Conservation (phyloP, 345 rosid species). For the Isatis tinctoria region DNA sequence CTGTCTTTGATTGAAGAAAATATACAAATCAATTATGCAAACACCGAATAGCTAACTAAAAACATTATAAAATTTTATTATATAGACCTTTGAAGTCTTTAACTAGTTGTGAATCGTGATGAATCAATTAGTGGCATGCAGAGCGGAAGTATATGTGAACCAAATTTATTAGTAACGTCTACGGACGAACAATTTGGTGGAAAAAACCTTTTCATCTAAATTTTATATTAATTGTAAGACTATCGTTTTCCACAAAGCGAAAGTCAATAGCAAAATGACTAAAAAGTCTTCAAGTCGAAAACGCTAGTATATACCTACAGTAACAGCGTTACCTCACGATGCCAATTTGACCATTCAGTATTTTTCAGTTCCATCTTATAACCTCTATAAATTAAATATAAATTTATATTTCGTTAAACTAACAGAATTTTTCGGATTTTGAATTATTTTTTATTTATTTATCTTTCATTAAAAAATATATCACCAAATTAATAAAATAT, state of each 20-base stretch:
- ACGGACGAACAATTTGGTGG: neutral
- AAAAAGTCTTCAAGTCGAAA: neutral
- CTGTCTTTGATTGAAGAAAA: neutral
- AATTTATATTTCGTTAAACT: too few species aligned
- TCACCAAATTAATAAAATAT: too few species aligned
- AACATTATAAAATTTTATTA: neutral
- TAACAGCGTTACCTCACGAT: neutral
- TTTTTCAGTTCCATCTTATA: too few species aligned
- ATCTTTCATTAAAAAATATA: too few species aligned
- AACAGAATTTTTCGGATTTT: too few species aligned
- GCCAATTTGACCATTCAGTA: neutral
- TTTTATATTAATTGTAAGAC: neutral
- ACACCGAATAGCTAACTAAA: neutral
- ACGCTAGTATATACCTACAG: neutral
- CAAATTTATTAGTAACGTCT: neutral
- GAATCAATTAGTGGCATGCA: conserved; percentile 32
- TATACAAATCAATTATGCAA: neutral
- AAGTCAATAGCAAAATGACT: neutral
- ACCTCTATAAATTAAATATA: too few species aligned
- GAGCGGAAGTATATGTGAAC: conserved; percentile 24
- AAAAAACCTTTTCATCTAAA: neutral
- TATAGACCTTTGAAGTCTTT: neutral
- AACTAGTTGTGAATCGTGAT: conserved; percentile 13
- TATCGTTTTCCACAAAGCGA: neutral
- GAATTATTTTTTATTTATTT: too few species aligned